Conservation (phyloP, 768 basidiomycete species). For the Obba rivulosa region DNA sequence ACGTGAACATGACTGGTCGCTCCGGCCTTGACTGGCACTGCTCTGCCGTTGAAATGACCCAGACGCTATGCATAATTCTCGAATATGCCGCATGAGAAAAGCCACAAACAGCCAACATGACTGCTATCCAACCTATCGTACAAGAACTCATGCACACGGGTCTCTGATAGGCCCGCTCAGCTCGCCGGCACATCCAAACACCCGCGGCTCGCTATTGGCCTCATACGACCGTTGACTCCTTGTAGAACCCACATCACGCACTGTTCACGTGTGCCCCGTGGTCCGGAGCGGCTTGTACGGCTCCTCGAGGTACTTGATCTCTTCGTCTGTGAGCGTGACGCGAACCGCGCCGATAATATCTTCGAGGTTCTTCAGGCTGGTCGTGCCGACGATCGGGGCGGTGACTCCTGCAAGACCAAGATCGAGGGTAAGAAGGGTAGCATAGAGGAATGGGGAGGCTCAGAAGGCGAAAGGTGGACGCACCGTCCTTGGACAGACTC, state of each 20-base stretch:
- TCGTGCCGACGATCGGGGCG: conserved; percentile 39
- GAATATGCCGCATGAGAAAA: too few relatives aligned
- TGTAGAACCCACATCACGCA: conserved; percentile 34
- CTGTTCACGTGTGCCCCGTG: conserved; percentile 37
- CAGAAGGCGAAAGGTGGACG: too few relatives aligned
- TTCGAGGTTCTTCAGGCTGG: conserved; percentile 32
- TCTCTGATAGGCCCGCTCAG: too few relatives aligned
- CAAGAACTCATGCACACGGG: background rate
- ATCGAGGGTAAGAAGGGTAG: too few relatives aligned
- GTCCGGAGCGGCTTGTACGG: conserved; percentile 43
- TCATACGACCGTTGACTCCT: conserved; percentile 11
- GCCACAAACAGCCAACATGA: background rate
- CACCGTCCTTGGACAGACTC: conserved; percentile 8
- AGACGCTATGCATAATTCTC: too few relatives aligned
- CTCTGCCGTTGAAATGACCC: too few relatives aligned
- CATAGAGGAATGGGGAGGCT: too few relatives aligned
- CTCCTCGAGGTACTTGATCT: conserved; percentile 47
- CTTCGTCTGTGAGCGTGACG: conserved; percentile 45
- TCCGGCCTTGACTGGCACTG: too few relatives aligned
- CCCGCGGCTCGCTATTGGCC: background rate
- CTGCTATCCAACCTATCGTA: background rate
- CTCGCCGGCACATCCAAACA: background rate
- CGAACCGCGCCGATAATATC: conserved; percentile 39
- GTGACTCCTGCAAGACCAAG: too few relatives aligned
- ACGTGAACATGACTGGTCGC: too few relatives aligned